A percentile compares a stretch with the other conserved stretches of the same genome.
These are phyloP conservation scores for Lipomyces sp. DNA, from an alignment of 805 yeast species.

Conservation along the genomic window DNA sequence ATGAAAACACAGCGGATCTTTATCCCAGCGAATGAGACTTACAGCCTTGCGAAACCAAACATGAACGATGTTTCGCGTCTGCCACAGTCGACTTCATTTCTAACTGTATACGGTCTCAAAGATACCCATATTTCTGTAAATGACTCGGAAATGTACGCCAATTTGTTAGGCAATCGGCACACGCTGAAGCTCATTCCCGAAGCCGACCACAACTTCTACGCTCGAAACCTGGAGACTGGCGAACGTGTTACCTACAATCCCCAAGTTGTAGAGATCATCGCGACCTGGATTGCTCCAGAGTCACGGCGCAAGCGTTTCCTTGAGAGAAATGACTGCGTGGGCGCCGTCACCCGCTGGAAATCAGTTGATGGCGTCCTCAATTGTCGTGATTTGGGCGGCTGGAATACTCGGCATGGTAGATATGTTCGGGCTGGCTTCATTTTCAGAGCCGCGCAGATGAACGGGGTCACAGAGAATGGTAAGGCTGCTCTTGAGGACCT, in stretches of 20 bases:
- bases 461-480: constrained; percentile 59
- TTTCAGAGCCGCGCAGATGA: constrained; percentile 68
- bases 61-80: constrained; percentile 51
- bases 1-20: constrained; percentile 53
- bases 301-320: constrained; percentile 62
- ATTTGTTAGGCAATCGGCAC: constrained; percentile 60
- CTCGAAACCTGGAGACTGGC: constrained; percentile 44
- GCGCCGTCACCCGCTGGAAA: constrained; percentile 57
- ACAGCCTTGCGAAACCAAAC: constrained; percentile 56
- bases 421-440: constrained; percentile 56
- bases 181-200: constrained; percentile 60
- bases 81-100: constrained; percentile 55
- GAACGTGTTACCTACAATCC: constrained; percentile 61
- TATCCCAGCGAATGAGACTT: constrained; percentile 58
- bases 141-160: constrained; percentile 65
- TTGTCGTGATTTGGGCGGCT: constrained; percentile 84
- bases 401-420: constrained; percentile 49
- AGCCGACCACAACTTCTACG: constrained; percentile 85
- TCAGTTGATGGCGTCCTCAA: constrained; percentile 69
- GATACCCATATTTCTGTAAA: constrained; percentile 69
- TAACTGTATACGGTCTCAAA: constrained; percentile 71
- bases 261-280: constrained; percentile 55
- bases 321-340: not conserved
- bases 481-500: constrained; percentile 49
- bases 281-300: constrained; percentile 53